Base-by-base conservation (phyloP, 1,284 basidiomycete genomes). In the Sphaerobolus stellatus region DNA sequence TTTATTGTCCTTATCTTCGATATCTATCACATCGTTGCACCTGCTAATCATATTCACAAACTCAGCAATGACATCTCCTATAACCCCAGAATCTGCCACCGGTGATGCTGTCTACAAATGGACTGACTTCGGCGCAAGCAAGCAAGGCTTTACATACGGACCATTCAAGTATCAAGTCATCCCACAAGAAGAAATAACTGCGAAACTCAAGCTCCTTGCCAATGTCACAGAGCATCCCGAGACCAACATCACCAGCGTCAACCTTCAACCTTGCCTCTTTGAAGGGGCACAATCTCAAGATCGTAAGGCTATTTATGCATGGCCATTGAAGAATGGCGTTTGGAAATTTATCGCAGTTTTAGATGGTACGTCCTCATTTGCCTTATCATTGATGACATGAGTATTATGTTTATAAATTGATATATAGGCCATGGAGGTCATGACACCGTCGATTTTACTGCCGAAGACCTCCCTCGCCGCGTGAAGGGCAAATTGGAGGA, bases 271-370 rank as follows among this genome's bases (percentile, higher is more conserved):
- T 2, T 83, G 79, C 36, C 67, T 69, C 1, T 70, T 64, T 4
- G 72, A 75, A 22, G 72, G 70, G 57, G 75, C 72, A 1, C 43
- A 18, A 14, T 29, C 22, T n/a, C 84, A 87, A 68, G 84, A 88
- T 62, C 76, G 85, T 50, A 81, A 83, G 59, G 75, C 81, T 27
- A 75, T 85, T 52, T 78, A 78, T 16, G 73, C 79, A 62, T 72
- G 88, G 59, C 69, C 81, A 34, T 68, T 88, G 47, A 71, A 74
- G 51, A 83, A 82, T 6, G 75, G 71, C 31, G 70, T 70, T 47
- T 88, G 85, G 85, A 75, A 75, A 8, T 76, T 88, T 59, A 82
- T 82, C 1, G 83, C 81, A 36, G 82, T 88, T 30, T 88, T 88
- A 62, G 85, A 88, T 65, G 85, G 85, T 86, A 58, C 49, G 77